Percentiles rank a stretch among this genome's conserved stretches.
Conservation (phyloP, 306 rosid genomes). For the Urtica urens region DNA sequence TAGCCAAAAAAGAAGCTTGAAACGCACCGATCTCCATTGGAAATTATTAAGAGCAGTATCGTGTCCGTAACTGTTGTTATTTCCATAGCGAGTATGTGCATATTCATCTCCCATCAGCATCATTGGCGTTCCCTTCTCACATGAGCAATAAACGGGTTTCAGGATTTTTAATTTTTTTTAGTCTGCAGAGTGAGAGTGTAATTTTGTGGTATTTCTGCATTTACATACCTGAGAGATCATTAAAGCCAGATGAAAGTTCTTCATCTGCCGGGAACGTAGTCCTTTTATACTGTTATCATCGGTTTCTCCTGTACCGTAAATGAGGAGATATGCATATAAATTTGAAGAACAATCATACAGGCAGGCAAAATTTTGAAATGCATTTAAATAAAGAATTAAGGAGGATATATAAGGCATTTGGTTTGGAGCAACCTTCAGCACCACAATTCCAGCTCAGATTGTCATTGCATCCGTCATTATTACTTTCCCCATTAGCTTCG, state of each 20-base stretch:
- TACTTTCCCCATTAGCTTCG: constrained; percentile 91
- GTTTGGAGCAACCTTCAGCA: constrained; percentile 56
- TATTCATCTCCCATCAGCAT: constrained; percentile 98
- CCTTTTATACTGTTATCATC: constrained; percentile 42
- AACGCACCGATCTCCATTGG: constrained; percentile 64
- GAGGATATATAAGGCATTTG: background rate
- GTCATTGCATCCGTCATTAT: constrained; percentile 79
- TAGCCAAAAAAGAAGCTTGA: constrained; percentile 14
- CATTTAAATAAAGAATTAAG: too few species aligned
- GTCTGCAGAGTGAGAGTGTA: too few species aligned
- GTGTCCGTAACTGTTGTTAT: constrained; percentile 94
- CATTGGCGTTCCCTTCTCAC: constrained; percentile 82
- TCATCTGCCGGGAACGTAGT: constrained; percentile 81
- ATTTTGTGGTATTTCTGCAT: too few species aligned
- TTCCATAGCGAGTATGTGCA: constrained; percentile 81
- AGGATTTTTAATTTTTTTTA: constrained; percentile 11
- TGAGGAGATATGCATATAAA: constrained; percentile 3
- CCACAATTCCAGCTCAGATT: constrained; percentile 98
- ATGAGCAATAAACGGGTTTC: constrained; percentile 5
- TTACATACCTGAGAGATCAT: constrained; percentile 70
- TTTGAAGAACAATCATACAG: background rate
- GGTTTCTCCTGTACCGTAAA: constrained; percentile 58
- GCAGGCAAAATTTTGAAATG: too few species aligned
- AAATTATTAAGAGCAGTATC: constrained; percentile 67
- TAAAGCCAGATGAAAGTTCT: constrained; percentile 79